Evolutionary conservation across 306 rosid species (phyloP).

Genomic region (Fragaria vesca): DNA sequence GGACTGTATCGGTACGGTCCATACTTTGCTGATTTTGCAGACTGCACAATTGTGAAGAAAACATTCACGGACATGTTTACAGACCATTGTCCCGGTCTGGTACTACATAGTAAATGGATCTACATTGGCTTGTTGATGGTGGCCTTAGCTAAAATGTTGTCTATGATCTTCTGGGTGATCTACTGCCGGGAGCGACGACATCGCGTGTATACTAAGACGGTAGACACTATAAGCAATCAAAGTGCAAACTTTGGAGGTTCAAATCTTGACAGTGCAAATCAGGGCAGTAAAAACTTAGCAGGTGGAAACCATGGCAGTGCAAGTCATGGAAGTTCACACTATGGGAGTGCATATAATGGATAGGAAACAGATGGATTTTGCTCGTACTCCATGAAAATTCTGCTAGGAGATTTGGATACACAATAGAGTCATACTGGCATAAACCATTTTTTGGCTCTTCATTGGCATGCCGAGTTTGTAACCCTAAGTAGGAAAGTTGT

Average conservation of each 20-base stretch:
- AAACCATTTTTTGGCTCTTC: not conserved
- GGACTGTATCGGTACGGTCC: constrained; percentile 64
- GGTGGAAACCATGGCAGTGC: not conserved
- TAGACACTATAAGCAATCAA: not conserved
- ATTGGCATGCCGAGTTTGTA: not conserved
- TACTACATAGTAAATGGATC: constrained; percentile 36
- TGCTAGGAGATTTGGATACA: not conserved
- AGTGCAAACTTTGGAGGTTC: not conserved
- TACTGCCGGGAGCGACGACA: constrained; percentile 60
- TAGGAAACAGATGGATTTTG: not conserved
- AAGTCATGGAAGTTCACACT: not conserved
- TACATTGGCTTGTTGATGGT: constrained; percentile 52
- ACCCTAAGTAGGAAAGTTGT: not conserved
- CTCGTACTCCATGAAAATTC: not conserved
- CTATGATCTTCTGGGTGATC: constrained; percentile 64
- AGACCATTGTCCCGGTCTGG: constrained; percentile 55
- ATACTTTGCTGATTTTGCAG: constrained; percentile 50
- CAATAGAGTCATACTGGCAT: not conserved
- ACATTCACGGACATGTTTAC: constrained; percentile 46
- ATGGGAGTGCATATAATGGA: not conserved
- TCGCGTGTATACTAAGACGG: constrained; percentile 62
- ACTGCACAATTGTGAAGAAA: constrained; percentile 60
- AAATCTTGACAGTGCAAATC: not conserved
- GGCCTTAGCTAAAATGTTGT: constrained; percentile 65
- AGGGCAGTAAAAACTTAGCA: not conserved